A percentile compares a stretch with the other conserved stretches of the same genome.
Conservation (phyloP, 2,329 filamentous ascomycete species). For the Alternaria triticimaculans region DNA sequence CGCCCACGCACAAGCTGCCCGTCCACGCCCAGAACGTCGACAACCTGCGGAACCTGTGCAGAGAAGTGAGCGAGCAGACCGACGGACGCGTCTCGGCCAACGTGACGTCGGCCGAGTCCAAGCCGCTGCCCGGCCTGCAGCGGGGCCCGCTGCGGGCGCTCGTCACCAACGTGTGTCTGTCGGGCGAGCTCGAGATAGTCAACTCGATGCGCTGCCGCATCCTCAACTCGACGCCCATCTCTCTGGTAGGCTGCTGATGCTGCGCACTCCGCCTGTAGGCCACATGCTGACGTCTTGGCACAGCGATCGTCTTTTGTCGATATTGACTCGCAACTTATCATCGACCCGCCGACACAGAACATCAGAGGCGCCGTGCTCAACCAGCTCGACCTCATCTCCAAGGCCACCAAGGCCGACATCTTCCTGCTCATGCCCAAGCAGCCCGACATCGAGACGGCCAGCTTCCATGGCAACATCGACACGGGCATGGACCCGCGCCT, state of each 20-base stretch:
- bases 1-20: conserved; percentile 87
- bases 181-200: conserved; percentile 84
- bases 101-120: conserved; percentile 82
- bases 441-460: conserved; percentile 77
- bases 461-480: conserved; percentile 74
- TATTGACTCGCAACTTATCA: conserved; percentile 88
- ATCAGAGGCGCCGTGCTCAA: conserved; percentile 79
- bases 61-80: conserved; percentile 73
- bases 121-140: conserved; percentile 60
- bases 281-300: conserved; percentile 31
- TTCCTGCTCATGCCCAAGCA: conserved; percentile 93
- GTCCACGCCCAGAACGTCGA: conserved; percentile 88
- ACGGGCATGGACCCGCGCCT: conserved; percentile 86
- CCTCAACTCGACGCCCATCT: conserved; percentile 88
- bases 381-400: conserved; percentile 85
- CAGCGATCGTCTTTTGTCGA: conserved; percentile 94
- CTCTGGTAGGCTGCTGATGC: conserved; percentile 70
- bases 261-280: conserved; percentile 17
- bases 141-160: conserved; percentile 57
- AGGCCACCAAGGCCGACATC: conserved; percentile 92
- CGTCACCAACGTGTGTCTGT: conserved; percentile 86
- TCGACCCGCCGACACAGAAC: conserved; percentile 72
- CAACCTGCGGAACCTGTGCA: conserved; percentile 78
- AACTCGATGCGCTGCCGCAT: conserved; percentile 89
- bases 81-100: conserved; percentile 76